Conservation (phyloP, 2,329 filamentous ascomycete genomes). For the Coniochaeta ligniaria region DNA sequence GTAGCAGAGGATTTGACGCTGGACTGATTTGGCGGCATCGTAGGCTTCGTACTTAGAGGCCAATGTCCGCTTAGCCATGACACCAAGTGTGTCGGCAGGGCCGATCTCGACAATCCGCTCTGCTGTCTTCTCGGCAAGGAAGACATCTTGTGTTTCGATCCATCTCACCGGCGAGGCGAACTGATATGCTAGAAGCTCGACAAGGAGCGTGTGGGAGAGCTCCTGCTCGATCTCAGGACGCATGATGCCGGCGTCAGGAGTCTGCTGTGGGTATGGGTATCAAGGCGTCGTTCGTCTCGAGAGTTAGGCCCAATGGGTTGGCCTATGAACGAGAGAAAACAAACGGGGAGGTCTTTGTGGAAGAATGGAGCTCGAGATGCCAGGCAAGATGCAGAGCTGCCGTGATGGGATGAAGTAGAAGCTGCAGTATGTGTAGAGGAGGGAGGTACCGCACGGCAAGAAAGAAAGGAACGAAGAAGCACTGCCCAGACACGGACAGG, state of each 20-base stretch:
- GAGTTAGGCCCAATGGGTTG: background rate
- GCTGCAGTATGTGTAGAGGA: background rate
- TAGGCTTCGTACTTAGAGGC: constrained; percentile 98
- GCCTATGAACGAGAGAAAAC: background rate
- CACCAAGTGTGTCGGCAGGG: constrained; percentile 91
- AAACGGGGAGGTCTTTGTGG: background rate
- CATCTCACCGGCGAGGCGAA: constrained; percentile 98
- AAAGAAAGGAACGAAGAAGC: background rate
- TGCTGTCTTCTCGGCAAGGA: constrained; percentile 89
- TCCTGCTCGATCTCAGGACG: constrained; percentile 99
- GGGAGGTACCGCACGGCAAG: background rate
- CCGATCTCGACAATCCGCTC: constrained; percentile 98
- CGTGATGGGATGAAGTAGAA: background rate
- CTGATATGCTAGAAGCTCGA: constrained; percentile 98
- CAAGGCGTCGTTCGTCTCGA: background rate
- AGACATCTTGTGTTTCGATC: constrained; percentile 99
- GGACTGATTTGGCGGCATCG: constrained; percentile 91
- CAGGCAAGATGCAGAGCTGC: background rate
- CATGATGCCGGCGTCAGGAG: constrained; percentile 49
- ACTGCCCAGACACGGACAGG: background rate
- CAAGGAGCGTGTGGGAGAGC: constrained; percentile 94
- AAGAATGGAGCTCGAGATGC: background rate
- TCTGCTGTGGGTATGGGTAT: background rate
- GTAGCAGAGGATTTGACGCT: constrained; percentile 97
- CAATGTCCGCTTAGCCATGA: constrained; percentile 93